Conservation (phyloP, 2,329 filamentous ascomycete genomes). For the Trichoderma sp. region DNA sequence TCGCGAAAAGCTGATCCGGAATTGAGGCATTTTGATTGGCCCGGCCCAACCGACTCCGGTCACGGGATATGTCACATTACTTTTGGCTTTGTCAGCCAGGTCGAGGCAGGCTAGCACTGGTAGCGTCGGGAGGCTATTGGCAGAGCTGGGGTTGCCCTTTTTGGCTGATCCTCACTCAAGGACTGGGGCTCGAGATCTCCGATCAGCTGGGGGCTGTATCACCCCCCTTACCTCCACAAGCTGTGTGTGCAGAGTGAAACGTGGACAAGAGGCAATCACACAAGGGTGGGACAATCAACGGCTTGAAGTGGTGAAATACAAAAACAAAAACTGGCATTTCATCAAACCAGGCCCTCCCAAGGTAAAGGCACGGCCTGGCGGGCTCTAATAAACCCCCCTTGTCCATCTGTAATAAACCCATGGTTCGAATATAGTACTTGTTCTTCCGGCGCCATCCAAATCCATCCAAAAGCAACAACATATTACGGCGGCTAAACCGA, state of each 20-base stretch:
- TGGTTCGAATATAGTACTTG: background rate
- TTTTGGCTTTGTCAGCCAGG: background rate
- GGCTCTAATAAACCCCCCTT: conserved; percentile 9
- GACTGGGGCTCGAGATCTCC: conserved; percentile 12
- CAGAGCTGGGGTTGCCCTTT: conserved; percentile 16
- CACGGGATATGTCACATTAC: conserved; percentile 28
- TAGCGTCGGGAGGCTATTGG: conserved; percentile 9
- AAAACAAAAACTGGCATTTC: background rate
- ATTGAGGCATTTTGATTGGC: conserved; percentile 51
- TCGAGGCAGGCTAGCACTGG: background rate
- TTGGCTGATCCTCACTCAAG: conserved; percentile 12
- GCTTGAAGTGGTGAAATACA: background rate
- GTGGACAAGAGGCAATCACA: background rate
- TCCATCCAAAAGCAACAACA: conserved; percentile 16
- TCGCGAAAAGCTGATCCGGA: conserved; percentile 45
- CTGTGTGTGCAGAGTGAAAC: background rate
- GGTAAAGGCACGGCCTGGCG: background rate
- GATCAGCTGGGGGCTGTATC: conserved; percentile 10
- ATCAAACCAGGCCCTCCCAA: conserved; percentile 1
- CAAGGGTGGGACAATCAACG: background rate
- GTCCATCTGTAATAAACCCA: conserved; percentile 2
- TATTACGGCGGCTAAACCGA: conserved; percentile 6
- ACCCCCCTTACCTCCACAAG: conserved; percentile 13
- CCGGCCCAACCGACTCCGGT: conserved; percentile 21
- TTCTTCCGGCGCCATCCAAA: conserved; percentile 6